These are phyloP conservation scores for Colletotrichum zoysiae DNA, from an alignment of 2,329 filamentous ascomycete genomes.

Conservation along the genomic window DNA sequence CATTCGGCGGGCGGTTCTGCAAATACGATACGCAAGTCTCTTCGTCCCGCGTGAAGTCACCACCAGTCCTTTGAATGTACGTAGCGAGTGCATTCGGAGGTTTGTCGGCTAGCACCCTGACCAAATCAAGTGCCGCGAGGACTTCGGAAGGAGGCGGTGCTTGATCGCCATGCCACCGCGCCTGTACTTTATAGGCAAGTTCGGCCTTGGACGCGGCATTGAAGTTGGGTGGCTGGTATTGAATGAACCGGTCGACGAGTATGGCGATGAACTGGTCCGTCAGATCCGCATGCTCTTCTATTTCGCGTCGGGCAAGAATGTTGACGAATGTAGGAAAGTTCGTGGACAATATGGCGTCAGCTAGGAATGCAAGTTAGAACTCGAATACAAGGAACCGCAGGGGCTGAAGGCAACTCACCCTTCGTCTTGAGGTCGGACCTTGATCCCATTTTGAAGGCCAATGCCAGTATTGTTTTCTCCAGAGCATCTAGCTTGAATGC, in stretches of 20 bases:
- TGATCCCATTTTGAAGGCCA: slow-evolving; percentile 88
- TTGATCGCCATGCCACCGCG: slow-evolving; percentile 76
- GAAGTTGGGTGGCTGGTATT: slow-evolving; percentile 89
- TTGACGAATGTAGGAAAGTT: slow-evolving; percentile 84
- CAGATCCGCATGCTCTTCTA: slow-evolving; percentile 75
- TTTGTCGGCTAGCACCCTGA: slow-evolving; percentile 72
- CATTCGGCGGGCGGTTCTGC: slow-evolving; percentile 63
- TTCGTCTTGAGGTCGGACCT: slow-evolving; percentile 89
- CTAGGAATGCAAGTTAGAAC: slow-evolving; percentile 66
- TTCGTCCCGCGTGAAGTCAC: slow-evolving; percentile 80
- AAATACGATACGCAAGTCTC: slow-evolving; percentile 72
- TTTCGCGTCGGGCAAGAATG: slow-evolving; percentile 75
- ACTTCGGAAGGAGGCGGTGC: slow-evolving; percentile 75
- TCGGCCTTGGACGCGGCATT: slow-evolving; percentile 80
- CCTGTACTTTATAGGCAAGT: slow-evolving; percentile 73
- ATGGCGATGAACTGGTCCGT: slow-evolving; percentile 78
- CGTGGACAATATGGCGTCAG: slow-evolving; percentile 88
- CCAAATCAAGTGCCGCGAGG: slow-evolving; percentile 76
- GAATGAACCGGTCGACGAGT: slow-evolving; percentile 87
- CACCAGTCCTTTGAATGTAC: slow-evolving; percentile 80
- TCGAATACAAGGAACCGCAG: slow-evolving; percentile 50
- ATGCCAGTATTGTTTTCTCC: slow-evolving; percentile 86
- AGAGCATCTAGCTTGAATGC: slow-evolving; percentile 94
- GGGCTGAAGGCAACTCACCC: slow-evolving; percentile 67
- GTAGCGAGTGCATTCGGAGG: slow-evolving; percentile 70